These are phyloP conservation scores for Crataegus laevigata DNA, from an alignment of 306 rosid species.

Conservation along the genomic window DNA sequence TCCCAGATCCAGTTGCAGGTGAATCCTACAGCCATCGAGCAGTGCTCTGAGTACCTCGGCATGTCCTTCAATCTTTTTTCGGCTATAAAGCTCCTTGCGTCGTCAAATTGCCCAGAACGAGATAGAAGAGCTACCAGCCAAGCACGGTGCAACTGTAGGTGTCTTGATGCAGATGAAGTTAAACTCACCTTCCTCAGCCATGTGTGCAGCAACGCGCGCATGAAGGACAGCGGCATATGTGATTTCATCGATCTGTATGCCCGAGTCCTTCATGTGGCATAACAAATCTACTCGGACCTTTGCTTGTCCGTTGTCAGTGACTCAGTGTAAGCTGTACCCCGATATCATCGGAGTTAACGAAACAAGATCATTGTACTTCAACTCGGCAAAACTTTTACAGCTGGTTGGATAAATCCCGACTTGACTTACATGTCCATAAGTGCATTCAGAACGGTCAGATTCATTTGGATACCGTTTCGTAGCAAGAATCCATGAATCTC, in stretches of 20 bases:
- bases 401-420: constrained; percentile 46
- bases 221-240: constrained; percentile 51
- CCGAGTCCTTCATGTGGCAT: constrained; percentile 25
- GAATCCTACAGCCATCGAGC: constrained; percentile 63
- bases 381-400: constrained; percentile 34
- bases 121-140: constrained; percentile 54
- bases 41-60: constrained; percentile 40
- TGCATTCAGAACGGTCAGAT: constrained; percentile 52
- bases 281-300: constrained; percentile 44
- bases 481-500: constrained; percentile 64
- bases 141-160: constrained; percentile 26
- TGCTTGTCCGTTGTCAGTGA: too few relatives aligned
- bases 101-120: constrained; percentile 31
- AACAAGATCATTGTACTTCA: constrained; percentile 39
- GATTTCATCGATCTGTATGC: constrained; percentile 29
- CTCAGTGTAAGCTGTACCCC: constrained; percentile 63
- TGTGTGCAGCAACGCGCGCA: constrained; percentile 47
- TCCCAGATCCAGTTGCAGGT: constrained; percentile 29
- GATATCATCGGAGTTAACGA: constrained; percentile 61
- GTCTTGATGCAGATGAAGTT: constrained; percentile 40
- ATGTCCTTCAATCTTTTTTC: constrained; percentile 28
- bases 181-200: constrained; percentile 48
- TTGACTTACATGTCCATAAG: constrained; percentile 62
- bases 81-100: constrained; percentile 38
- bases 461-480: constrained; percentile 31